These are phyloP conservation scores for Nicotiana undulata DNA, from an alignment of 257 asterid genomes.

Conservation along the genomic window DNA sequence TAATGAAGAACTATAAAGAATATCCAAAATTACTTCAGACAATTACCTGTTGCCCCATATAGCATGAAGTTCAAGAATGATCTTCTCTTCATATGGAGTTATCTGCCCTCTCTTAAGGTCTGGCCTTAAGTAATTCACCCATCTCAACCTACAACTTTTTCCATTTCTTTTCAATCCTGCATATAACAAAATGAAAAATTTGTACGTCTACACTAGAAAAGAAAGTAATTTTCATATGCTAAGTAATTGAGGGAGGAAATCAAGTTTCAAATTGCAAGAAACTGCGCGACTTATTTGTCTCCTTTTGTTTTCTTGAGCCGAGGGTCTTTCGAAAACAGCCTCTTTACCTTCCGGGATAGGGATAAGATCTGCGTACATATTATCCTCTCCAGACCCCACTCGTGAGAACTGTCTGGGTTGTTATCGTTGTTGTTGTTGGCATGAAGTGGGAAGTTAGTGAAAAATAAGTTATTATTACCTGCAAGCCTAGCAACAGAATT, in stretches of 20 bases:
- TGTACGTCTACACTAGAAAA: no score
- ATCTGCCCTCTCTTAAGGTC: conserved; percentile 45
- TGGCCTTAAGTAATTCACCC: conserved; percentile 61
- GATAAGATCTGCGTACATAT: no score
- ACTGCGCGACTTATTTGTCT: no score
- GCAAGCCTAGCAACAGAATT: conserved; percentile 67
- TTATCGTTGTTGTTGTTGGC: no score
- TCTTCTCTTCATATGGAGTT: conserved; percentile 46
- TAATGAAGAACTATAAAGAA: neutral
- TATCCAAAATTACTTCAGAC: neutral
- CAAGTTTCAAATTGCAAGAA: neutral
- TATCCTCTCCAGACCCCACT: no score
- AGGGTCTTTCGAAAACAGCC: no score
- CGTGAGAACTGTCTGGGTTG: no score
- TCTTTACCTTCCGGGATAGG: no score
- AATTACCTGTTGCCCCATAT: conserved; percentile 51
- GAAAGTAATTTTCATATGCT: no score
- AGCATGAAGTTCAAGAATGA: conserved; percentile 51
- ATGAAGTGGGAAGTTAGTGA: no score
- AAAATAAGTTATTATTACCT: conserved; percentile 49
- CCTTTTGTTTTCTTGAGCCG: no score
- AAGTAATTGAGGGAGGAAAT: neutral
- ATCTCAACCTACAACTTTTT: conserved; percentile 50
- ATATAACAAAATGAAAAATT: no score
- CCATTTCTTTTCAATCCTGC: conserved; percentile 55